Conservation (phyloP, 1,284 basidiomycete genomes). For the Cronartium ribicola region DNA sequence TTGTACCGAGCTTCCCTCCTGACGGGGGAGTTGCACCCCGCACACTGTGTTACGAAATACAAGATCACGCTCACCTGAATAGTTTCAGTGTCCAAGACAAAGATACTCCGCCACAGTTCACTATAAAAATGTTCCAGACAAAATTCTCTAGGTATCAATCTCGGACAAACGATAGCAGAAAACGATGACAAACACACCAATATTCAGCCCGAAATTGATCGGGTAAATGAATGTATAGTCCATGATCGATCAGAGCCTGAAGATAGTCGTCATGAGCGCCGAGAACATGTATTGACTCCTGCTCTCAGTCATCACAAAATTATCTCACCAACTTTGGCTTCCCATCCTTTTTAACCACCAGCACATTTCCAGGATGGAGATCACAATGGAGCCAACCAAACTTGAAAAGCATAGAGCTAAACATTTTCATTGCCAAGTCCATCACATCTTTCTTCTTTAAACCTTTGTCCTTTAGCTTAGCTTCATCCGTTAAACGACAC, state of each 20-base stretch:
- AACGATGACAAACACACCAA: conserved; percentile 20
- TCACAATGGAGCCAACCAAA: conserved; percentile 75
- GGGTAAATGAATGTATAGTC: conserved; percentile 58
- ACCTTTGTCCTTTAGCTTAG: conserved; percentile 51
- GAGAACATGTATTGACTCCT: not conserved
- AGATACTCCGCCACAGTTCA: conserved; percentile 70
- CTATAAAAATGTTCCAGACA: conserved; percentile 52
- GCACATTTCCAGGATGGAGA: conserved; percentile 71
- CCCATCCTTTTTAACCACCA: conserved; percentile 56
- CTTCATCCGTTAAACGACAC: conserved; percentile 20
- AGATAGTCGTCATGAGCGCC: not conserved
- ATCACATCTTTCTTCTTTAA: conserved; percentile 57
- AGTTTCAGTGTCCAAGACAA: conserved; percentile 64
- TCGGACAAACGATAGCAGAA: not conserved
- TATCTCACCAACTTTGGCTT: conserved; percentile 17
- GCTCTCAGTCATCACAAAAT: not conserved
- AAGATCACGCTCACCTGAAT: conserved; percentile 56
- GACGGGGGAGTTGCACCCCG: too few species aligned
- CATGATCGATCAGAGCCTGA: conserved; percentile 71
- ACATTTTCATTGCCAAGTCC: conserved; percentile 57
- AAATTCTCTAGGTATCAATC: not conserved
- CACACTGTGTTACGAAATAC: conserved; percentile 21
- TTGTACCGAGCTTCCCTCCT: too few species aligned
- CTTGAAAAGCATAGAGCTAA: conserved; percentile 75
- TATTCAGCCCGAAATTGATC: conserved; percentile 47